phyloP scores from a whole-genome alignment of 2,329 filamentous ascomycete genomes.

The Hymenotorrendiella dingleyae region DNA sequence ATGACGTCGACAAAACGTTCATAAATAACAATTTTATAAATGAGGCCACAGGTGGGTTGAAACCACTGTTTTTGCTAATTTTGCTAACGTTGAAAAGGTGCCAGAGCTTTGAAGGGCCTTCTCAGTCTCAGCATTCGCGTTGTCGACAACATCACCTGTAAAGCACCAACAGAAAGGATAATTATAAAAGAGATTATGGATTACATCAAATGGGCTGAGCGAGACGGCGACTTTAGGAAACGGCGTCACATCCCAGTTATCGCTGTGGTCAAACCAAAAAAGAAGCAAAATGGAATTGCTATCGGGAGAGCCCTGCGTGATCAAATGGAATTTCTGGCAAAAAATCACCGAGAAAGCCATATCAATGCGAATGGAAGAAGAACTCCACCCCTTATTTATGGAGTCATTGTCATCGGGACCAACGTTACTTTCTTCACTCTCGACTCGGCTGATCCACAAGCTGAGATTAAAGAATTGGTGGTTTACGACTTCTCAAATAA shows the following conservation, averaged over 20 bases:
- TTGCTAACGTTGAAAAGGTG: slow-evolving; percentile 17
- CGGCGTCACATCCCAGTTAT: slow-evolving; percentile 28
- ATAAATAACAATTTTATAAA: slow-evolving; percentile 24
- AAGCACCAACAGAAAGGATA: slow-evolving; percentile 19
- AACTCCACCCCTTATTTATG: slow-evolving; percentile 30
- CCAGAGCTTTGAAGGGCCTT: slow-evolving; percentile 25
- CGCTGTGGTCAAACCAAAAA: slow-evolving; percentile 15
- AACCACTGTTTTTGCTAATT: background rate
- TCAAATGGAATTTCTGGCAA: slow-evolving; percentile 26
- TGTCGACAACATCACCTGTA: slow-evolving; percentile 15
- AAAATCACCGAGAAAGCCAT: slow-evolving; percentile 20
- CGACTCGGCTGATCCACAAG: slow-evolving; percentile 25
- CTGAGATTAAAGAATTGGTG: slow-evolving; percentile 22
- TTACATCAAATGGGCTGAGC: slow-evolving; percentile 31
- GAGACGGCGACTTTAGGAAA: slow-evolving; percentile 28
- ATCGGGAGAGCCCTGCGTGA: slow-evolving; percentile 19
- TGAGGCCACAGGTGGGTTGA: slow-evolving; percentile 22
- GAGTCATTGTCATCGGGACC: slow-evolving; percentile 27
- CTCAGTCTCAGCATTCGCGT: slow-evolving; percentile 24
- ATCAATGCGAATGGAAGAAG: slow-evolving; percentile 16
- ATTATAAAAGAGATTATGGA: slow-evolving; percentile 26
- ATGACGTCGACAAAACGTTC: slow-evolving; percentile 19
- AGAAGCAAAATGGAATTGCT: slow-evolving; percentile 15
- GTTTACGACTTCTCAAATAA: slow-evolving; percentile 27
- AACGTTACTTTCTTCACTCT: slow-evolving; percentile 27